Evolutionary conservation across 805 yeast genomes (phyloP), one percentile per base, ranked within the genome.

Genomic region (Saturnispora sekii): DNA sequence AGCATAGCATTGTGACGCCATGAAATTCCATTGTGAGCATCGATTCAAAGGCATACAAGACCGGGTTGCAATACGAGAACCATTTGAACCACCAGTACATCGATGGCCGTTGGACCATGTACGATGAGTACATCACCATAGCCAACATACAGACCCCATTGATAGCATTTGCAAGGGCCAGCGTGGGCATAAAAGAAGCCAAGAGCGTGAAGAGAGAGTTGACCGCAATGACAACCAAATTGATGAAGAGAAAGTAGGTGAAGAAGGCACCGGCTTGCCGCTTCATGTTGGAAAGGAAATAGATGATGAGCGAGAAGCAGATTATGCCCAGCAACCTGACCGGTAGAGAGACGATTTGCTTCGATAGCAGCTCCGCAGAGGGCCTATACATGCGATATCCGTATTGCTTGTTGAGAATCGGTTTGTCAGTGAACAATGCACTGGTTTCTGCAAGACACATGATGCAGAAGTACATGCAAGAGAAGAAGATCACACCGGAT

Each of bases 71-170:
- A 55, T 69, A 74, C 41, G 73, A 68, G 53, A 68, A 65, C 79
- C 79, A 74, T 58, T 76, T 72, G 47, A 75, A 73, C 84, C 84
- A 77, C 53, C 78, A 79, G 55, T 74, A 74, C 77, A 73, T 72
- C 34, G 70, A 66, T 3, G 72, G 71, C 32, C 72, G 61, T 42
- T 83, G 85, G 51, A 80, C 71, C 65, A 78, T 72, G 59, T 68
- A 78, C 26, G 86, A 84, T n/a, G 85, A 72, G 60, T 81, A 82
- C 50, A 78, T 63, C 18, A 73, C 65, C 48, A 76, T 55, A 4
- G 68, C 65, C 50, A 81, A 58, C 56, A 80, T 61, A 17, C 69
- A 50, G 12, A 79, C 50, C 62, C 85, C 82, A 9, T 80, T 75
- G 21, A 79, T 55, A 15, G 80, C 70, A 65, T 75, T 78, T 2